Base-by-base conservation (phyloP, 2,329 filamentous ascomycete species). In the Pseudopyrenochaeta lycopersici region DNA sequence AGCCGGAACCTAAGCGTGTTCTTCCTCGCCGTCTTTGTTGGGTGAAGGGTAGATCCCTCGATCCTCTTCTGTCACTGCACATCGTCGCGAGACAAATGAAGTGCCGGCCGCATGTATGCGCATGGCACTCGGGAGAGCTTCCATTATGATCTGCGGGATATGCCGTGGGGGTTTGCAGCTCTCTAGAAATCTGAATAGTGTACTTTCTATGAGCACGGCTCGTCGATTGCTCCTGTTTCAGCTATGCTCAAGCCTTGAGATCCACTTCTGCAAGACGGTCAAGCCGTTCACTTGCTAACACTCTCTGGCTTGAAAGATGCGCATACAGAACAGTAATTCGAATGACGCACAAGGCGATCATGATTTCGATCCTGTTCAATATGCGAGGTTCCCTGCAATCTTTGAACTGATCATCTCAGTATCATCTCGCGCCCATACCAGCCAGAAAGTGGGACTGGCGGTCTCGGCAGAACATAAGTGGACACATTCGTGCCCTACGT, bases 1-100 rank as follows among this genome's bases (percentile, higher is more conserved):
- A 73, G 66, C 70, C 72, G 68, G 65, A 63, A 63, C 60, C 49
- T 53, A 66, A 48, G 43, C 20, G 27, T 20, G 30, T 32, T 48
- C 50, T 56, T 52, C 54, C 48, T 52, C 54, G 49, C 60, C 58
- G 54, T 46, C 42, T 46, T 49, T 38, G 49, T 41, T 52, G 36
- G 58, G 50, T 48, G 42, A 58, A 54, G 18, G 39, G 44, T 46
- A 32, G 31, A 38, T 52, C 41, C 44, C 44, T 48, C 38, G 46
- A 54, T 58, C 45, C 46, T 45, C 18, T 36, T 56, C 53, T 58
- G 42, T 56, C 36, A 39, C 39, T 60, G 38, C 52, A 45, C 52
- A 45, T 20, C 17, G 54, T 59, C 54, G 46, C 56, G 52, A n/a
- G 54, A 58, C 49, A 56, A 60, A 56, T 56, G 55, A 64, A 60